These are phyloP conservation scores for Saururus chinensis DNA, from an alignment of 164 flowering plant genomes.

Conservation along the genomic window DNA sequence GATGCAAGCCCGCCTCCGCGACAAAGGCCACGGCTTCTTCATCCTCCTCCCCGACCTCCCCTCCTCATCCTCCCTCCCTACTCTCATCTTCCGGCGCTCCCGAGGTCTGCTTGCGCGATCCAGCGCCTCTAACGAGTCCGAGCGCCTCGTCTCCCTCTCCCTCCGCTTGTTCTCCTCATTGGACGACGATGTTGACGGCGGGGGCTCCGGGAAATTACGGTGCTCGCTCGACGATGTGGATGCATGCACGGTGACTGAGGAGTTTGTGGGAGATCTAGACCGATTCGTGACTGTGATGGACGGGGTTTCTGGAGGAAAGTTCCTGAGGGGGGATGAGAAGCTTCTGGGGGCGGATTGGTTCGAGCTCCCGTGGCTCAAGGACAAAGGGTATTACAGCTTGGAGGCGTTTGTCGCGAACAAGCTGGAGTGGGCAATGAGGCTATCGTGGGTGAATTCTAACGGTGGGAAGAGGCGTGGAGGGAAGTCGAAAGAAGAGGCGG, in stretches of 20 bases:
- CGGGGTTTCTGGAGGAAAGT: constrained; percentile 46
- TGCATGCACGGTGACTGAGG: constrained; percentile 50
- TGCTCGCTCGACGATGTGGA: constrained; percentile 28
- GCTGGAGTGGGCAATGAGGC: constrained; percentile 67
- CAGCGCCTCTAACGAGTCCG: constrained; percentile 25
- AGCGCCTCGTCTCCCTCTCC: constrained; percentile 24
- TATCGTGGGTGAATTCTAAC: constrained; percentile 61
- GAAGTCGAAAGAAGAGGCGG: constrained; percentile 52
- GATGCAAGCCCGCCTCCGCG: constrained; percentile 37
- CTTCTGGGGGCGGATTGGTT: constrained; percentile 54
- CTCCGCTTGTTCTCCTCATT: constrained; percentile 44
- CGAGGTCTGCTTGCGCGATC: constrained; percentile 56
- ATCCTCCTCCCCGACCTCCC: constrained; percentile 67
- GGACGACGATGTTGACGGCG: constrained; percentile 34
- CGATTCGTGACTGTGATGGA: constrained; percentile 64
- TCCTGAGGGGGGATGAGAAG: constrained; percentile 58
- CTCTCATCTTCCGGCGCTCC: constrained; percentile 53
- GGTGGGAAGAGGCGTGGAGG: constrained; percentile 51
- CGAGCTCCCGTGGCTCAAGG: constrained; percentile 78
- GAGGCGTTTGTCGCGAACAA: constrained; percentile 72
- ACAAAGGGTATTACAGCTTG: constrained; percentile 68
- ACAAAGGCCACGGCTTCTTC: constrained; percentile 46
- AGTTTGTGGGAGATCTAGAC: constrained; percentile 49
- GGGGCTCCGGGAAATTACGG: constrained; percentile 11
- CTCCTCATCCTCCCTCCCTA: constrained; percentile 36